Percentiles rank a stretch among this genome's conserved stretches.
phyloP scores from a whole-genome alignment of 2,329 filamentous ascomycete genomes.

The Alternaria sp. region DNA sequence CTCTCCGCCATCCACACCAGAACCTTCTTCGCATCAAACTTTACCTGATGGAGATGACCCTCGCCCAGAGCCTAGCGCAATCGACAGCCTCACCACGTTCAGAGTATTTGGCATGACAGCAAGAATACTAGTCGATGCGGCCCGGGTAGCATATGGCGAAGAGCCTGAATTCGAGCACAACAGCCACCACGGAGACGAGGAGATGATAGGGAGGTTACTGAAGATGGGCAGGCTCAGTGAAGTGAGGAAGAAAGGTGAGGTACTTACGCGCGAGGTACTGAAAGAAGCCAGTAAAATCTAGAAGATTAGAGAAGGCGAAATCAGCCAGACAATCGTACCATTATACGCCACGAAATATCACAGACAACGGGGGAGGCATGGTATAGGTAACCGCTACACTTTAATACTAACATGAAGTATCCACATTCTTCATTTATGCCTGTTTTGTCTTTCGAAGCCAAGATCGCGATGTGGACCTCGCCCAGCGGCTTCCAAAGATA shows the following conservation, averaged over 20 bases:
- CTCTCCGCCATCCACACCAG: not conserved
- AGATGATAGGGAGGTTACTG: constrained; percentile 65
- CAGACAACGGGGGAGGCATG: not conserved
- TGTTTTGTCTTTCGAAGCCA: not conserved
- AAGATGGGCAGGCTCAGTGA: constrained; percentile 63
- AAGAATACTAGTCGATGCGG: constrained; percentile 85
- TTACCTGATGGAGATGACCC: constrained; percentile 29
- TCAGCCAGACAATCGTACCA: not conserved
- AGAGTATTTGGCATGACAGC: constrained; percentile 96
- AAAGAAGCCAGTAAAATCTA: constrained; percentile 58
- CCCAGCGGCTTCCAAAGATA: not conserved
- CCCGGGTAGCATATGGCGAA: constrained; percentile 80
- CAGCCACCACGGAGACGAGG: constrained; percentile 69
- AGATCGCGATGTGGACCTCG: not conserved
- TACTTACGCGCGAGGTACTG: constrained; percentile 60
- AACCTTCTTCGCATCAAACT: not conserved
- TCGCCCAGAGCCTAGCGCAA: constrained; percentile 46
- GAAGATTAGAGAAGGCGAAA: not conserved
- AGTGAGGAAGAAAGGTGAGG: constrained; percentile 58
- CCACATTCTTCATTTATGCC: not conserved
- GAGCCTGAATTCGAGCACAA: constrained; percentile 84
- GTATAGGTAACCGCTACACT: not conserved
- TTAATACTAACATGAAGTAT: not conserved
- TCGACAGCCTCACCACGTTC: constrained; percentile 65
- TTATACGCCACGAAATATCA: not conserved